phyloP scores from a whole-genome alignment of 2,329 filamentous ascomycete genomes.

The Alternaria sp. region DNA sequence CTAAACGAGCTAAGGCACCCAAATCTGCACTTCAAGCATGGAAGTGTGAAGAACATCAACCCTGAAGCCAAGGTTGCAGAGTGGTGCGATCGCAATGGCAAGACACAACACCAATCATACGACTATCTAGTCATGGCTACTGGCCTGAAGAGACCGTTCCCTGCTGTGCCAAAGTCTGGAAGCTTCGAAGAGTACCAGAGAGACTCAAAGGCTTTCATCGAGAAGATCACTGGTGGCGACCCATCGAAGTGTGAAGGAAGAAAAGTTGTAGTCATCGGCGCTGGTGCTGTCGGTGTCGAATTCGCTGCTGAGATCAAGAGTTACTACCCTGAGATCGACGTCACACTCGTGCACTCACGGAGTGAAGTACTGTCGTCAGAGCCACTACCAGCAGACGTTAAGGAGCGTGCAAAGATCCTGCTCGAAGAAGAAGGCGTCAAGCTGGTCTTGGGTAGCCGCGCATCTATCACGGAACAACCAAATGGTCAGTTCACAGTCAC shows the following conservation, averaged over 20 bases:
- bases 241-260: slow-evolving; percentile 32
- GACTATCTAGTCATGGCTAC: slow-evolving; percentile 79
- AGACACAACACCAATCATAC: slow-evolving; percentile 59
- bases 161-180: slow-evolving; percentile 72
- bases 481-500: slow-evolving; percentile 51
- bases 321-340: slow-evolving; percentile 66
- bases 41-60: slow-evolving; percentile 67
- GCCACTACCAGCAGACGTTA: slow-evolving; percentile 72
- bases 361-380: slow-evolving; percentile 74
- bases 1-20: slow-evolving; percentile 69
- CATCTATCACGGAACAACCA: slow-evolving; percentile 51
- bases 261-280: slow-evolving; percentile 75
- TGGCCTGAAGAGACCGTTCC: slow-evolving; percentile 72
- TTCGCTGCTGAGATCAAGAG: slow-evolving; percentile 80
- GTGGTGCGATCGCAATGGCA: slow-evolving; percentile 57
- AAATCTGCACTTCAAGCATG: slow-evolving; percentile 69
- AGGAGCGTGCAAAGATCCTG: slow-evolving; percentile 65
- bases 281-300: slow-evolving; percentile 80
- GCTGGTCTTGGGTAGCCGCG: slow-evolving; percentile 66
- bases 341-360: slow-evolving; percentile 78
- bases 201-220: slow-evolving; percentile 67
- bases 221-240: slow-evolving; percentile 45
- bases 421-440: slow-evolving; percentile 69
- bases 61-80: slow-evolving; percentile 64
- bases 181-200: slow-evolving; percentile 67